Conservation (phyloP, 202 grass and related monocot genomes). For the Setaria viridis region DNA sequence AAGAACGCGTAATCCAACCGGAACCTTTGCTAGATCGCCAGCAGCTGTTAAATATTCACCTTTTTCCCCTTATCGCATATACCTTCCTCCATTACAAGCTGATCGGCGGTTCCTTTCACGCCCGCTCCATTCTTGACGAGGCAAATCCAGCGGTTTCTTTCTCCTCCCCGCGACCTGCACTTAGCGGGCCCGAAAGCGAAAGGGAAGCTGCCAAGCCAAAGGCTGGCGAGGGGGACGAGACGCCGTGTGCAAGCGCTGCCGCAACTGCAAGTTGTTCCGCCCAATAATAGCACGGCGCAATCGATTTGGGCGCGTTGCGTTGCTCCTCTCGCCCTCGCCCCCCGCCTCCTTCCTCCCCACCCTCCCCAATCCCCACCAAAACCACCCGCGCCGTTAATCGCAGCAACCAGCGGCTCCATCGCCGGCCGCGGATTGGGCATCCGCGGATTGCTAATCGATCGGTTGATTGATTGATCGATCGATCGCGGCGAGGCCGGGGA, state of each 20-base stretch:
- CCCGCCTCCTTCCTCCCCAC: too few species aligned
- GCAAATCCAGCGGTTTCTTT: slow-evolving; percentile 1
- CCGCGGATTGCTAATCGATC: not conserved
- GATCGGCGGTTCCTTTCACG: not conserved
- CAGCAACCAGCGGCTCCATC: not conserved
- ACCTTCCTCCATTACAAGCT: not conserved
- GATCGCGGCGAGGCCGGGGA: not conserved
- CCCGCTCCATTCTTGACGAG: slow-evolving; percentile 6
- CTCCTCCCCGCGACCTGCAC: not conserved
- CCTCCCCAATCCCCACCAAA: slow-evolving; percentile 28
- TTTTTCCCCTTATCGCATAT: not conserved
- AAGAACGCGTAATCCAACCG: not conserved
- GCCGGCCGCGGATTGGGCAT: not conserved
- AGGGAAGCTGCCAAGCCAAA: not conserved
- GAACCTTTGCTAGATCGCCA: slow-evolving; percentile 4
- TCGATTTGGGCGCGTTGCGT: slow-evolving; percentile 21
- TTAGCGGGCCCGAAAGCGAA: slow-evolving; percentile 28
- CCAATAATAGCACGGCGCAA: slow-evolving; percentile 43
- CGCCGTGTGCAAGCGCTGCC: not conserved
- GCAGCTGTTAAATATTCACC: not conserved
- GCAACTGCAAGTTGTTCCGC: slow-evolving; percentile 32
- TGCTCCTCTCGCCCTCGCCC: slow-evolving; percentile 17
- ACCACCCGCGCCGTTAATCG: slow-evolving; percentile 17
- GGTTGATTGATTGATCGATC: not conserved
- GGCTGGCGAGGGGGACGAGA: not conserved